Base-by-base conservation (phyloP, 805 yeast genomes). In the Saturnispora zaruensis region DNA sequence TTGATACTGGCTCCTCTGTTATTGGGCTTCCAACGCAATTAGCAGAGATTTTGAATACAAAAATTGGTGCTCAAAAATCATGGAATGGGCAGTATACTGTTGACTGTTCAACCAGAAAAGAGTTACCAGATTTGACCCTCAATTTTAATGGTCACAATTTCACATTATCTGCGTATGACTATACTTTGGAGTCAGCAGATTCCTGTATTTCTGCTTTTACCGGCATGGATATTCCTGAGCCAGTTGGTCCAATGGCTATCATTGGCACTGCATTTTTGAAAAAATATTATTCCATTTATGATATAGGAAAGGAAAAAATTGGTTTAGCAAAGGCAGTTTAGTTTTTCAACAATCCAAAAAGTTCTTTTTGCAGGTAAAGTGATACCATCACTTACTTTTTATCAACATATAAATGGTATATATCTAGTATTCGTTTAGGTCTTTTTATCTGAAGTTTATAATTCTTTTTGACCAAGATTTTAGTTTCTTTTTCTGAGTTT, bases 251-350 rank as follows among this genome's bases (percentile, higher is more conserved):
- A 58, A 71, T 93, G 71, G 96, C 97, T 51, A 91, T 93, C 62
- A 73, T 93, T 59, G 99, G 99, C 66, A 99, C 93, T 66, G 91
- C 98, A n/a, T 93, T 93, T 84, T 79, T 93, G 72, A 87, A 99
- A 76, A 85, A 76, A 65, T 91, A 81, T 76, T 93, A 93, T 78
- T 88, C 97, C 23, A 78, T 93, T 58, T 93, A 93, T 71, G 98
- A 93, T 68, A 68, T 91, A 62, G 87, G 86, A 63, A 80, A 82
- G 68, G 75, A 91, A 66, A 93, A 96, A 46, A 97, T 93, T 63
- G 98, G 98, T 61, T 82, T 93, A 68, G 99, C 98, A 46, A 70
- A 73, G 55, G 84, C 96, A 51, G 72, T 72, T 50, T 82, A 71
- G 68, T 45, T 28, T 11, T 2, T 11, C n/a, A 28, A 26, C 11